Percentiles rank a stretch among this genome's conserved stretches.
Conservation (phyloP, 306 rosid genomes). For the Sechiopsis laciniata region DNA sequence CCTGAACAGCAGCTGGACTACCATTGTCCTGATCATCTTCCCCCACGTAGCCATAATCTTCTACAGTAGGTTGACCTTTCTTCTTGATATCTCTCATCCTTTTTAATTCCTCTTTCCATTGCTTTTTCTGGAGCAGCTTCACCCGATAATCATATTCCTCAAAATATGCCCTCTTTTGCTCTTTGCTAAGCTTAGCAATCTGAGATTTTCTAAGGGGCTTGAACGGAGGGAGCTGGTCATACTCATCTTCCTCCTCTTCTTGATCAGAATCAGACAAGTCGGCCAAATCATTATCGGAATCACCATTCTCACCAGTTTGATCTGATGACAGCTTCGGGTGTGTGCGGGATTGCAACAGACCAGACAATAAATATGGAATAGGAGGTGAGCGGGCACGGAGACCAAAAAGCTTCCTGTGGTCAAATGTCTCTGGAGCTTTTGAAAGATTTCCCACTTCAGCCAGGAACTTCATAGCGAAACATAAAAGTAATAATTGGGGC, state of each 20-base stretch:
- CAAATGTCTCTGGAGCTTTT: constrained; percentile 70
- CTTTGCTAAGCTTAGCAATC: constrained; percentile 71
- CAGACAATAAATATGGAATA: constrained; percentile 81
- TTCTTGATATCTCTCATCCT: constrained; percentile 88
- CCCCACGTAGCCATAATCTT: constrained; percentile 45
- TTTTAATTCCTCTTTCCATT: constrained; percentile 89
- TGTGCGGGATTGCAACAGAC: constrained; percentile 81
- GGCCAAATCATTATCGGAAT: constrained; percentile 81
- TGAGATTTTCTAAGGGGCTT: constrained; percentile 87
- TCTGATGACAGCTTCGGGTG: constrained; percentile 88
- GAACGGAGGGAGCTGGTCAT: constrained; percentile 92
- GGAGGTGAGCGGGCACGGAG: constrained; percentile 83
- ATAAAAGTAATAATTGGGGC: constrained; percentile 67
- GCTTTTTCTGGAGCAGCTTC: constrained; percentile 88
- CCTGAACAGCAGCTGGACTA: constrained; percentile 90
- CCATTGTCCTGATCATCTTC: constrained; percentile 80
- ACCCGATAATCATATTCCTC: constrained; percentile 97
- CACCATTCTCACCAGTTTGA: constrained; percentile 86
- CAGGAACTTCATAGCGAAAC: constrained; percentile 82
- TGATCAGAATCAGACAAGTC: constrained; percentile 82
- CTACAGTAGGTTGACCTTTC: constrained; percentile 45
- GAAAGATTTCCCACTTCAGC: constrained; percentile 64
- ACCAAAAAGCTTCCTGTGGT: constrained; percentile 79
- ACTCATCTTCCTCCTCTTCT: constrained; percentile 88
- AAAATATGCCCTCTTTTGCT: constrained; percentile 73